Evolutionary conservation across 495 filamentous ascomycete genomes (phyloP).

Genomic region (Xylaria acuta): DNA sequence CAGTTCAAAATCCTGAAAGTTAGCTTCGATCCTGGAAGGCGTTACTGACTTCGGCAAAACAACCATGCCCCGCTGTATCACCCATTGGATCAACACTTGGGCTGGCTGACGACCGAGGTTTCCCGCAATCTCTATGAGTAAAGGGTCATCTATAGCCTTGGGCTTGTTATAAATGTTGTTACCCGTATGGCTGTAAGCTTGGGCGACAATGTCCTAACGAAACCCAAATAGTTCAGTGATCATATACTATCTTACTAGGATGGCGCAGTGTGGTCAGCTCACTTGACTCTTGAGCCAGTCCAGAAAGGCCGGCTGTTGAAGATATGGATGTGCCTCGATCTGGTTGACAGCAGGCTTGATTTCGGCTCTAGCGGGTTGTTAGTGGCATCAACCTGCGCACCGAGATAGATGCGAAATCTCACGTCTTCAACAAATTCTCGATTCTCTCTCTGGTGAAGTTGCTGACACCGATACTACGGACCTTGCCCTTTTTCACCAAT

Average conservation of each 20-base stretch:
- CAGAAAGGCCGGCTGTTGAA: slow-evolving; percentile 59
- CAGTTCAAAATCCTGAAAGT: too few relatives aligned
- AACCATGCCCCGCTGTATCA: too few relatives aligned
- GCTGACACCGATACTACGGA: slow-evolving; percentile 60
- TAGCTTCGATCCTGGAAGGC: too few relatives aligned
- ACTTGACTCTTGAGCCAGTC: slow-evolving; percentile 54
- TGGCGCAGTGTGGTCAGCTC: neutral
- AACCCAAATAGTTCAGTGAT: too few relatives aligned
- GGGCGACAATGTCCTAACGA: too few relatives aligned
- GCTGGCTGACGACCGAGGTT: too few relatives aligned
- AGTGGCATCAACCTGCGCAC: neutral
- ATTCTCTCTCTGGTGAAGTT: slow-evolving; percentile 60
- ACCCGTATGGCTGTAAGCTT: too few relatives aligned
- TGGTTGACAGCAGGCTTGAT: slow-evolving; percentile 64
- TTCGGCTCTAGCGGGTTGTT: neutral
- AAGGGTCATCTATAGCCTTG: too few relatives aligned
- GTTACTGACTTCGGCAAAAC: too few relatives aligned
- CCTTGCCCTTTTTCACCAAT: slow-evolving; percentile 53
- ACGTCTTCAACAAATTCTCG: slow-evolving; percentile 46
- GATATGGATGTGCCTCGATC: slow-evolving; percentile 67
- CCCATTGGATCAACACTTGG: too few relatives aligned
- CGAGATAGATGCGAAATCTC: slow-evolving; percentile 1
- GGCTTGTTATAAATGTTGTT: too few relatives aligned
- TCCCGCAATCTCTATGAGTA: too few relatives aligned
- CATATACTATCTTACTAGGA: neutral